Evolutionary conservation across 106 monocot species (phyloP).

Genomic region (Narthecium ossifragum): DNA sequence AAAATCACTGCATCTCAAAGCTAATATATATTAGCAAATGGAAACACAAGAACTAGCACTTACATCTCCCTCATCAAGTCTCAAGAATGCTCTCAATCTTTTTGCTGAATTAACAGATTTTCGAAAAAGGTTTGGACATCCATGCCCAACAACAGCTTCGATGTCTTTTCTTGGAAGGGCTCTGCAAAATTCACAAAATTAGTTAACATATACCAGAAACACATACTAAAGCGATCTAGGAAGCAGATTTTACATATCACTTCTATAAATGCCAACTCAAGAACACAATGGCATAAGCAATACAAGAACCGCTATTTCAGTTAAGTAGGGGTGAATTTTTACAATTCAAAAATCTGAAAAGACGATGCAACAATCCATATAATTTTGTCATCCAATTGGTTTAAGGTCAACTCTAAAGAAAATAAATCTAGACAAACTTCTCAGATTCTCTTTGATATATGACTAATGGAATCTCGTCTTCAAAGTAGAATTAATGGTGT

Average conservation of each 20-base stretch:
- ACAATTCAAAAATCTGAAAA: not conserved
- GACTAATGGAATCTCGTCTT: too few species aligned
- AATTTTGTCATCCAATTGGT: not conserved
- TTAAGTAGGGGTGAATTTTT: not conserved
- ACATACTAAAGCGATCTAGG: not conserved
- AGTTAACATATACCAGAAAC: not conserved
- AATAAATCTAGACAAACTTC: not conserved
- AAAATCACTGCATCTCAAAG: too few species aligned
- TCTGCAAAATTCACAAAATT: conserved; percentile 24
- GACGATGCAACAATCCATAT: not conserved
- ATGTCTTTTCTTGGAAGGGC: conserved; percentile 72
- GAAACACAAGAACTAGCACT: conserved; percentile 7
- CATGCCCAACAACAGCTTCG: conserved; percentile 56
- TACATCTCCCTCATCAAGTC: conserved; percentile 86
- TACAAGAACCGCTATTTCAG: too few species aligned
- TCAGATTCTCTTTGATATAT: not conserved
- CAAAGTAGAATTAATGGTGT: too few species aligned
- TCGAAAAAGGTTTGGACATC: conserved; percentile 78
- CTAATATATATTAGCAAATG: not conserved
- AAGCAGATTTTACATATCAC: not conserved
- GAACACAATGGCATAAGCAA: too few species aligned
- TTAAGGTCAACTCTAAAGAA: not conserved
- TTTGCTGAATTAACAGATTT: conserved; percentile 93
- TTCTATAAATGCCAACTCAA: too few species aligned
- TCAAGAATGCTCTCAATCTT: conserved; percentile 74